Evolutionary conservation across 1,284 basidiomycete species (phyloP), one percentile per base, ranked within the genome.

Genomic region (Stereum hirsutum): DNA sequence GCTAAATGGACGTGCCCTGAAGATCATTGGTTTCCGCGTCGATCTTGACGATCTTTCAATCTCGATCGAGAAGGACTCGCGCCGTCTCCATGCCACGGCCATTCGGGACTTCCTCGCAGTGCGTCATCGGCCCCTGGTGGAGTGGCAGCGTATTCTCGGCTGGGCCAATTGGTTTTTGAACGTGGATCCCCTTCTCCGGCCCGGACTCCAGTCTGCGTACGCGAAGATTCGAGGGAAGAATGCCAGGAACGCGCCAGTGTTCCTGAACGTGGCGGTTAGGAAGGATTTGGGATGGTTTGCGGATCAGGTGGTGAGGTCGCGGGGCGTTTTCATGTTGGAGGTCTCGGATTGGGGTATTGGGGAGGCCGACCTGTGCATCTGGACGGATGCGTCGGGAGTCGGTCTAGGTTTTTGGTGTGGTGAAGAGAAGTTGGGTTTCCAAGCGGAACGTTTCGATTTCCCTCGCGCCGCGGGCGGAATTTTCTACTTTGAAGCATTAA

Each of bases 81-180:
- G 20, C 3, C 3, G 14, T 4, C 17, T 19, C 5, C 28, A 39
- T 2, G 35, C 39, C 14, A 5, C 6, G 17, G 19, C 19, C 6
- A 14, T 39, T 11, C 28, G 26, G 12, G 12, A 14, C 10, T 44
- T 44, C 4, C 5, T 39, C 15, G 7, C 26, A 8, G 33, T 36
- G 5, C 46, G 48, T 12, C 38, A 45, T 0, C 50, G 43, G 14
- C 32, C 53, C 11, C 46, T 64, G 1, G 41, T 52, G 0, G 54
- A 60, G 6, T 69, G 58, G 47, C 59, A 62, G 27, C 36, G 35
- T 0, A 21, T 68, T 0, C 51, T 58, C 2, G 63, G 68, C 0
- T 64, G 59, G 53, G 45, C 62, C 3, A 70, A 68, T 38, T 72
- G 68, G 67, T 53, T 53, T 0, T 50, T 73, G 1, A 72, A 44